phyloP scores from a whole-genome alignment of 1,284 basidiomycete genomes.

The Lentinula novae-zelandiae region DNA sequence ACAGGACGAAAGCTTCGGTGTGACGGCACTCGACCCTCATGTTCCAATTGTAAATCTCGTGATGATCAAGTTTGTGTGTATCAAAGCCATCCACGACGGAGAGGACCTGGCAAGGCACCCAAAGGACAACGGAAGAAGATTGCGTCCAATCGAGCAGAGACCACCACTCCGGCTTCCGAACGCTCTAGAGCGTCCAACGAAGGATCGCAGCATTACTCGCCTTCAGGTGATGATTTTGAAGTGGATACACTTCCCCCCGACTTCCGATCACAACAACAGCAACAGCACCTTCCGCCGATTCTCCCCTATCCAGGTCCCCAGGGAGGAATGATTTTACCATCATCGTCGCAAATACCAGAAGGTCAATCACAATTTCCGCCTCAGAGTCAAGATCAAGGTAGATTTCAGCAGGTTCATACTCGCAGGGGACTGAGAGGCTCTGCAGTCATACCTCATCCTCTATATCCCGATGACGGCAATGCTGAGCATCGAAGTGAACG shows the following conservation, averaged over 20 bases:
- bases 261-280: background rate
- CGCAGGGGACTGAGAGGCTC: background rate
- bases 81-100: constrained; percentile 48
- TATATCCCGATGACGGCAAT: background rate
- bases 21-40: constrained; percentile 58
- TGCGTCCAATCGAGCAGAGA: background rate
- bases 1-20: constrained; percentile 69
- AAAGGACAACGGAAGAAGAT: constrained; percentile 38
- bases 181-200: constrained; percentile 11
- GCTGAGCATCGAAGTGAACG: background rate
- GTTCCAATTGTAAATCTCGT: constrained; percentile 53
- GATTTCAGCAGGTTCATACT: background rate
- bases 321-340: background rate
- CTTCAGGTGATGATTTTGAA: background rate
- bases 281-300: background rate
- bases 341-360: background rate
- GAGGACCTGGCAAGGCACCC: constrained; percentile 68
- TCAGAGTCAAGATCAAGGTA: background rate
- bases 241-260: background rate
- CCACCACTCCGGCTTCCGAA: background rate
- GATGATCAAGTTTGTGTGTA: constrained; percentile 48
- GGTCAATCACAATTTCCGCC: background rate
- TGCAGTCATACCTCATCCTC: background rate
- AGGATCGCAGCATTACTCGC: background rate
- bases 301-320: background rate